Evolutionary conservation across 2,329 filamentous ascomycete species (phyloP), one percentile per base, ranked within the genome.

Genomic region (Fusarium sp.): DNA sequence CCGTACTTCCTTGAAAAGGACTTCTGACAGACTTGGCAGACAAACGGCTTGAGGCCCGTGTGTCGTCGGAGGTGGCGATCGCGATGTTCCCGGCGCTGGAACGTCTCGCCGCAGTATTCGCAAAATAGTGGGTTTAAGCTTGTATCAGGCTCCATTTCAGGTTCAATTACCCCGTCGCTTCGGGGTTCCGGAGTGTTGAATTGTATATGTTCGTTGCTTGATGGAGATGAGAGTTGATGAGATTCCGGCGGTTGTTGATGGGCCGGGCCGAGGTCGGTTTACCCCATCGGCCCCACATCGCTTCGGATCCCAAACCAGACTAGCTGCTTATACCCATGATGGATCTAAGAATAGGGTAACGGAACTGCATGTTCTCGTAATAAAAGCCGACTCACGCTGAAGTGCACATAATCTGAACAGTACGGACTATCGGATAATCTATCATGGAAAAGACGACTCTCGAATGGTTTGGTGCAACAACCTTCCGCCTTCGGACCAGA

Each of bases 61-160:
- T 60, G 52, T 8, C 57, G 32, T 5, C 57, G 52, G 5, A 60
- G 24, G 18, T 60, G 57, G 7, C 52, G 32, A 57, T 60, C 52
- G 2, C 57, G 57, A 8, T 60, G 57, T 25, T 60, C 57, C 1
- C 57, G 32, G 3, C 57, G 57, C 3, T 60, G 52, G 0, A 60
- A 60, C 0, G 4, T 57, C 7, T 60, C 57, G 1, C 57, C 52
- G 32, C 57, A 60, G 12, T 57, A 25, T 0, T 41, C 20, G 0
- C 41, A 60, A 0, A 53, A 57, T 1, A 60, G 5, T 37, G 34
- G 16, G 9, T 37, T 37, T 0, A 37, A 16, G 3, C 16, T 11
- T 4, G 16, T n/a, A 8, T 25, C 14, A 4, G 12, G 7, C 11
- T 47, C 41, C 57, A 59, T 59, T 3, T 18, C 1, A 2, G 3